Percentiles rank a stretch among this genome's conserved stretches.
Evolutionary conservation across 495 filamentous ascomycete genomes (phyloP).

Genomic region (Tricharina praecox): DNA sequence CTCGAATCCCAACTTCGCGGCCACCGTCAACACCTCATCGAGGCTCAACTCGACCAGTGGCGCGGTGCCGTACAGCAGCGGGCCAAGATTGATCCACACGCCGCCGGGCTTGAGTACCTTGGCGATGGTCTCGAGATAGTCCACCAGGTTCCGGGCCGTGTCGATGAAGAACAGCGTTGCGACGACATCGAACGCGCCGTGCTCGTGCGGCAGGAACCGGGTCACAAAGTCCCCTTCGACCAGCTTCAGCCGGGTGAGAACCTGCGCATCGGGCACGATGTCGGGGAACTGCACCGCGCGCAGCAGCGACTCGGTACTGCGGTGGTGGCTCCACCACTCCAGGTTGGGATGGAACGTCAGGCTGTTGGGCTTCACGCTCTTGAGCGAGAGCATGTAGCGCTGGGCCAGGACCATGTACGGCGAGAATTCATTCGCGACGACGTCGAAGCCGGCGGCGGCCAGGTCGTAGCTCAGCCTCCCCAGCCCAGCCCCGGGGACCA

Average conservation of each 20-base stretch:
- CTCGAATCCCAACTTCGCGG: slow-evolving; percentile 60
- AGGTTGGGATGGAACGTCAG: slow-evolving; percentile 30
- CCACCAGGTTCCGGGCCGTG: slow-evolving; percentile 80
- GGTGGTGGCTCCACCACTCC: slow-evolving; percentile 35
- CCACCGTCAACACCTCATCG: slow-evolving; percentile 64
- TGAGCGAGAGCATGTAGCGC: slow-evolving; percentile 24
- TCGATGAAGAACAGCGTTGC: slow-evolving; percentile 90
- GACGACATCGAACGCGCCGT: slow-evolving; percentile 57
- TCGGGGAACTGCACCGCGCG: slow-evolving; percentile 30
- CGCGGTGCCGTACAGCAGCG: slow-evolving; percentile 45
- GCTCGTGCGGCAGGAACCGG: slow-evolving; percentile 30
- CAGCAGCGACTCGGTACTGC: slow-evolving; percentile 29
- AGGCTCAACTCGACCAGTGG: slow-evolving; percentile 59
- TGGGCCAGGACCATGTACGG: slow-evolving; percentile 31
- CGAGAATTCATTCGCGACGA: slow-evolving; percentile 33
- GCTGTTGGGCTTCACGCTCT: slow-evolving; percentile 3
- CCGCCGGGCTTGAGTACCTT: slow-evolving; percentile 65
- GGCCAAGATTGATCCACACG: slow-evolving; percentile 76
- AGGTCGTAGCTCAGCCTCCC: slow-evolving; percentile 33
- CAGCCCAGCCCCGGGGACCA: slow-evolving; percentile 32
- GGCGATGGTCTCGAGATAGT: slow-evolving; percentile 66
- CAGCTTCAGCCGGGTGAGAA: slow-evolving; percentile 16
- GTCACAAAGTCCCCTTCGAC: slow-evolving; percentile 34
- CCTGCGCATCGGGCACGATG: slow-evolving; percentile 1
- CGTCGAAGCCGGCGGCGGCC: slow-evolving; percentile 28